Evolutionary conservation across 352 stramenopile species (phyloP).

Genomic region (Phytophthora macrochlamydospora): DNA sequence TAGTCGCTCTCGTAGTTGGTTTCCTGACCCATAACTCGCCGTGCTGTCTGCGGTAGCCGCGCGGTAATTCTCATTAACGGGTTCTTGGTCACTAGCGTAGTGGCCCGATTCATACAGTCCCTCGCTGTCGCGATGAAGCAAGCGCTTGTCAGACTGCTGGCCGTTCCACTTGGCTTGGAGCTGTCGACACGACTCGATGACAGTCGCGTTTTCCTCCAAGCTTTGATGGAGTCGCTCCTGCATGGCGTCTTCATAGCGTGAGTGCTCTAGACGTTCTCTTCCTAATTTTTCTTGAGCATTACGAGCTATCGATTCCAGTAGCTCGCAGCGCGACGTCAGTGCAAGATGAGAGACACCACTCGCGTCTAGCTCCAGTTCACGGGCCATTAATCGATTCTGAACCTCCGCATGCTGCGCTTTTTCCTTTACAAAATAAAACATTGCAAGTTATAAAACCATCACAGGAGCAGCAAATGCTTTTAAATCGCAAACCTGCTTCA

Average conservation of each 20-base stretch:
- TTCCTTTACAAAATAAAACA: conserved; percentile 26
- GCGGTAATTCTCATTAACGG: conserved; percentile 11
- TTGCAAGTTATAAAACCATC: not conserved
- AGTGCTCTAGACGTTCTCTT: conserved; percentile 53
- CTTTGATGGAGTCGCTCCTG: conserved; percentile 49
- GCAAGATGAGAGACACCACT: conserved; percentile 43
- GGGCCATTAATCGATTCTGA: conserved; percentile 34
- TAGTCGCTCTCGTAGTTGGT: conserved; percentile 18
- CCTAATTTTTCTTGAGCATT: conserved; percentile 61
- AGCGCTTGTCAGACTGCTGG: conserved; percentile 12
- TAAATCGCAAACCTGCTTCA: conserved; percentile 27
- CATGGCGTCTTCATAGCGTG: conserved; percentile 51
- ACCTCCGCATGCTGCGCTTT: conserved; percentile 10
- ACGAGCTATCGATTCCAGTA: conserved; percentile 66
- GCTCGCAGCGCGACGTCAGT: conserved; percentile 45
- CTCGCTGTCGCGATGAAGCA: conserved; percentile 16
- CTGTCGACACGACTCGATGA: conserved; percentile 45
- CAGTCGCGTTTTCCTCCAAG: conserved; percentile 52
- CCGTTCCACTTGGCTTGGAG: conserved; percentile 24
- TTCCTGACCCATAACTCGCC: conserved; percentile 18
- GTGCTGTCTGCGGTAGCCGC: conserved; percentile 22
- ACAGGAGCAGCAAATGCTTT: not conserved
- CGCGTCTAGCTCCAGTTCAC: conserved; percentile 43
- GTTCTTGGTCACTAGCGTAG: conserved; percentile 18
- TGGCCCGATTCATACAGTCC: conserved; percentile 21